Conservation (phyloP, 2,329 filamentous ascomycete genomes). For the Verticillium longisporum region DNA sequence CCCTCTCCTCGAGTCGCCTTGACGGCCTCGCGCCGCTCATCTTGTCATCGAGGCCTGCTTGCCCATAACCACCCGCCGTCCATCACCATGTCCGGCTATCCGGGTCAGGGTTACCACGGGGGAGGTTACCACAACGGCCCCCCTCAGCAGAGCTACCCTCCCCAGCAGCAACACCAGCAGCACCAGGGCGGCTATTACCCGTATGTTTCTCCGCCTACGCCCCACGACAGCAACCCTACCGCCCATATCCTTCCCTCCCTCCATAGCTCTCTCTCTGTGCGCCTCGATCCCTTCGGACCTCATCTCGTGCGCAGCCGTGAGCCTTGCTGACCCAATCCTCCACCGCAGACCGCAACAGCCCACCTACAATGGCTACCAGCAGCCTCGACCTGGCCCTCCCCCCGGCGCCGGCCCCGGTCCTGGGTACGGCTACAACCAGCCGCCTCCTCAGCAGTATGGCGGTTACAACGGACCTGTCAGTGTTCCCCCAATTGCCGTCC, state of each 20-base stretch:
- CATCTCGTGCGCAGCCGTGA: constrained; percentile 11
- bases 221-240: background rate
- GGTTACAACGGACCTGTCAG: constrained; percentile 21
- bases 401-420: constrained; percentile 29
- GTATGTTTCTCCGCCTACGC: constrained; percentile 48
- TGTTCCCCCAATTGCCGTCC: constrained; percentile 12
- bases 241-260: constrained; percentile 21
- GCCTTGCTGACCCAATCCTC: constrained; percentile 14
- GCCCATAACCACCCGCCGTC: background rate
- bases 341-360: constrained; percentile 30
- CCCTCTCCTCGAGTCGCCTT: background rate
- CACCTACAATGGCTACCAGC: constrained; percentile 40
- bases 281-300: constrained; percentile 5
- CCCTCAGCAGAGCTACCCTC: constrained; percentile 22
- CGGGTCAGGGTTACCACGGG: constrained; percentile 44
- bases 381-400: constrained; percentile 28
- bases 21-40: background rate
- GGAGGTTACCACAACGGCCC: constrained; percentile 33
- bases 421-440: constrained; percentile 37
- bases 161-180: constrained; percentile 25
- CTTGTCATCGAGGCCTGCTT: background rate
- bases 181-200: constrained; percentile 43
- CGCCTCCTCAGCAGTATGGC: constrained; percentile 39
- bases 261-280: constrained; percentile 4
- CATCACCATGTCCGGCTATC: constrained; percentile 55